phyloP scores from a whole-genome alignment of 805 yeast genomes.

The Candida maltosa region DNA sequence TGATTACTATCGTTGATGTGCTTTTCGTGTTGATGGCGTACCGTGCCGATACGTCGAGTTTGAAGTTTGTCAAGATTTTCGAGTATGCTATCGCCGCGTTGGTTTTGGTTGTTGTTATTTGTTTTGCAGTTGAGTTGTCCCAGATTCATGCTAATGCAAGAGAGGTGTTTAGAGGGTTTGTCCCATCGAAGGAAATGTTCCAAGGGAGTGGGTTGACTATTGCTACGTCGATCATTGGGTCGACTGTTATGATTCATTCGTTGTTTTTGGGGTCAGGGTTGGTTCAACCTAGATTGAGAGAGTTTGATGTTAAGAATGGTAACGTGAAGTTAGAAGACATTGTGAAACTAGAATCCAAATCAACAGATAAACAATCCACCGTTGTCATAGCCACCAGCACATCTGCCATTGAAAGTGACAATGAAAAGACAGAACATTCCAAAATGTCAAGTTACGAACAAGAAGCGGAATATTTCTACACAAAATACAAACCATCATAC shows the following conservation, averaged over 20 bases:
- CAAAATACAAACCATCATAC: conserved; percentile 63
- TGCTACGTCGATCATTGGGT: conserved; percentile 47
- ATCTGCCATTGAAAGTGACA: background rate
- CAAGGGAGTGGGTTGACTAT: conserved; percentile 42
- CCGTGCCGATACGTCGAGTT: conserved; percentile 39
- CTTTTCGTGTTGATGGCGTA: conserved; percentile 46
- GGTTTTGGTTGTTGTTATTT: conserved; percentile 41
- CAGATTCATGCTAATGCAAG: conserved; percentile 29
- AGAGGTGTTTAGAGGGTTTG: conserved; percentile 41
- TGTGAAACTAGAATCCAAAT: background rate
- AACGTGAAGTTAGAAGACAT: conserved; percentile 20
- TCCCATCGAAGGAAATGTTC: conserved; percentile 41
- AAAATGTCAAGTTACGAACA: conserved; percentile 2
- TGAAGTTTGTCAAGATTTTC: conserved; percentile 30
- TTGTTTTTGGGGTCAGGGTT: conserved; percentile 47
- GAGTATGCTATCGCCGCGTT: conserved; percentile 41
- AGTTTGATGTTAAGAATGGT: conserved; percentile 39
- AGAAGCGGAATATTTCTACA: conserved; percentile 30
- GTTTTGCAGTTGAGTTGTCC: conserved; percentile 44
- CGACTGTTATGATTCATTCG: conserved; percentile 53
- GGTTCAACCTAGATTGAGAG: conserved; percentile 47
- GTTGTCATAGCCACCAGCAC: background rate
- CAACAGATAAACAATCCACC: background rate
- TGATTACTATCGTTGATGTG: conserved; percentile 43
- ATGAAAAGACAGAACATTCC: conserved; percentile 8